Percentiles rank a stretch among this genome's conserved stretches.
Conservation (phyloP, 2,329 filamentous ascomycete species). For the Aspergillus terreus region DNA sequence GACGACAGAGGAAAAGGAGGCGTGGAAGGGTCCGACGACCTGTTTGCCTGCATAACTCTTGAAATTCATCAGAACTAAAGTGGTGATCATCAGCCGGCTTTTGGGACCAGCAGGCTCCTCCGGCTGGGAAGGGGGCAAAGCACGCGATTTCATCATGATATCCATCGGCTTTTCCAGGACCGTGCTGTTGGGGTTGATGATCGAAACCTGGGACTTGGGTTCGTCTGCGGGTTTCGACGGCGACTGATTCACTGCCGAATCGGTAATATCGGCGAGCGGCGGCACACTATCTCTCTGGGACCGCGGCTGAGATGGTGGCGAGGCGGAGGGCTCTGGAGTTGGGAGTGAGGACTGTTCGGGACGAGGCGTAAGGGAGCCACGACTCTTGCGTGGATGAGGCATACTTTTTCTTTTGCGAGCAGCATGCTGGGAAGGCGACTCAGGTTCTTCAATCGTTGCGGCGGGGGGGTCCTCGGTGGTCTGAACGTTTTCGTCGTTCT, state of each 20-base stretch:
- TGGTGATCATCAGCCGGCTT: conserved; percentile 85
- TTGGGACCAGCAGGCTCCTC: conserved; percentile 75
- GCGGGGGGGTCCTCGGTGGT: conserved; percentile 22
- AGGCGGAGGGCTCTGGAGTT: conserved; percentile 52
- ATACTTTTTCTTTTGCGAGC: conserved; percentile 67
- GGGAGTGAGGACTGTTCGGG: conserved; percentile 41
- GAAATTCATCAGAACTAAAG: conserved; percentile 91
- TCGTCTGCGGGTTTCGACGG: conserved; percentile 40
- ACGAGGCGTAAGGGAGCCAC: conserved; percentile 39
- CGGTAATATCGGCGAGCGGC: conserved; percentile 71
- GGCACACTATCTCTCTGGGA: conserved; percentile 46
- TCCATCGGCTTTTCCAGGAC: conserved; percentile 87
- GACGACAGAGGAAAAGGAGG: conserved; percentile 95
- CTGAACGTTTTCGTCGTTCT: conserved; percentile 35
- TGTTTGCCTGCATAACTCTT: conserved; percentile 97
- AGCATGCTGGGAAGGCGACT: conserved; percentile 53
- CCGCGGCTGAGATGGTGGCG: conserved; percentile 44
- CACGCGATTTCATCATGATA: conserved; percentile 83
- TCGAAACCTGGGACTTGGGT: conserved; percentile 51
- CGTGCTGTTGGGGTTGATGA: conserved; percentile 72
- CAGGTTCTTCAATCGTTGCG: conserved; percentile 44
- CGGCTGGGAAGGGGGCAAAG: conserved; percentile 59
- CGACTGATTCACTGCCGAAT: conserved; percentile 61
- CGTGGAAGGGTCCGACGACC: conserved; percentile 92
- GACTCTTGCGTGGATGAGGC: conserved; percentile 36